phyloP scores from a whole-genome alignment of 805 yeast genomes.

The Candida rishiriensis region DNA sequence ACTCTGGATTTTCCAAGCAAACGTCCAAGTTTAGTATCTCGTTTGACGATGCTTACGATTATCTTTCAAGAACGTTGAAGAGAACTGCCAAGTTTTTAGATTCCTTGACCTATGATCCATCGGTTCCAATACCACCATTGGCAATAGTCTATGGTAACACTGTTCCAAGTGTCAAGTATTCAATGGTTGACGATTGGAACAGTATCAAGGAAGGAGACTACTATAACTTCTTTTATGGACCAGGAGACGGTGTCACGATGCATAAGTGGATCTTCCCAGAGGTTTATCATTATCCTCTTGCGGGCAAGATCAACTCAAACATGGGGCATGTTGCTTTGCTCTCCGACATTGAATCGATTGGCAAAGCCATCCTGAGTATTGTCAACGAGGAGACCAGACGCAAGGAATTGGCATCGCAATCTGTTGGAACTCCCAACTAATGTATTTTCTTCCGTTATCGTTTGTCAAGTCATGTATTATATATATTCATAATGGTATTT shows the following conservation, averaged over 20 bases:
- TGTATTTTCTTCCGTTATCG: neutral
- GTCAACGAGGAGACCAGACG: constrained; percentile 47
- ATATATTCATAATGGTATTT: neutral
- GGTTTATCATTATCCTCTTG: constrained; percentile 62
- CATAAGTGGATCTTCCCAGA: constrained; percentile 82
- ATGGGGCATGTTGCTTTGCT: constrained; percentile 78
- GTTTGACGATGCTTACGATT: constrained; percentile 58
- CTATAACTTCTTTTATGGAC: constrained; percentile 75
- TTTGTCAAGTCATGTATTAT: neutral
- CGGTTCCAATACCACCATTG: constrained; percentile 68
- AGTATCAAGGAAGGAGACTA: constrained; percentile 71
- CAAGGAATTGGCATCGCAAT: neutral
- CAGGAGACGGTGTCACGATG: constrained; percentile 92
- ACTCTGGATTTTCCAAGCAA: constrained; percentile 17
- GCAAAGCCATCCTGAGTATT: constrained; percentile 63
- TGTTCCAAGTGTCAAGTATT: constrained; percentile 83
- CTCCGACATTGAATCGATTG: constrained; percentile 70
- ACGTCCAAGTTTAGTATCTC: constrained; percentile 31
- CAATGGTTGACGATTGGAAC: constrained; percentile 54
- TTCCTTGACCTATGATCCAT: constrained; percentile 50
- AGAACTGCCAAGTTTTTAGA: constrained; percentile 54
- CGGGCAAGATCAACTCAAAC: constrained; percentile 57
- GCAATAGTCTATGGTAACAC: constrained; percentile 76
- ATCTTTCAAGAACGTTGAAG: constrained; percentile 56
- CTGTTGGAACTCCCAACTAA: neutral